Base-by-base conservation (phyloP, 2,329 filamentous ascomycete species). In the Huntiella savannae region DNA sequence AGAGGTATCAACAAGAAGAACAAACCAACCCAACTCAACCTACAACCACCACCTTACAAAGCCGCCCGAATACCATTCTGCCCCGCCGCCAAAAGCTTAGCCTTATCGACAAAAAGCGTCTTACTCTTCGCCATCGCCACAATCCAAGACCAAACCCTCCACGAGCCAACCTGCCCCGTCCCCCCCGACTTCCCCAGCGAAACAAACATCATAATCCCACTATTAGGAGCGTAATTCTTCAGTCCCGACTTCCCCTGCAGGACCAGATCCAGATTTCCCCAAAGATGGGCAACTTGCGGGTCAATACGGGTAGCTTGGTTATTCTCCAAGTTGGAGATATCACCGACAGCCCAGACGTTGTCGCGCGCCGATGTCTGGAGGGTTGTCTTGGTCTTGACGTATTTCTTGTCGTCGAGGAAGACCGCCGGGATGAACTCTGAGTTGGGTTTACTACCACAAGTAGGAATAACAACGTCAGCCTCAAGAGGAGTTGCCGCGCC, bases 261-360 rank as follows among this genome's bases (percentile, higher is more conserved):
- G 11, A 56, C 54, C 3, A 53, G 52, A 1, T 58, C 52, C 33
- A 66, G 53, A 36, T 64, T 57, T 19, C 52, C 51, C 13, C 58
- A 57, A 12, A 65, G 54, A 2, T 52, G 52, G 11, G 59, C 55
- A 42, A 61, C 57, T 43, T 62, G 59, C 34, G 52, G 54, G 42
- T 60, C 59, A 1, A 55, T 56, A 2, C 57, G 51, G 1, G 54
- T 37, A 4, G 52, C 44, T 1, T 56, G 56, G 49, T 62, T 63
- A 28, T 55, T 53, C 53, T 68, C 62, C 13, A 68, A 57, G 52
- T 59, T 60, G 6, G 64, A 64, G 0, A 57, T 62, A 47, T 70
- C 67, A 28, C 67, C 67, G 3, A 64, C 46, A 13, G 65, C 58
- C 53, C 68, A 69, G 43, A 70, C 58, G 54, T 67, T 63, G 1